Percentiles rank a stretch among this genome's conserved stretches.
Evolutionary conservation across 169 alveolate species (phyloP).

Genomic region (Plasmodium knowlesi): DNA sequence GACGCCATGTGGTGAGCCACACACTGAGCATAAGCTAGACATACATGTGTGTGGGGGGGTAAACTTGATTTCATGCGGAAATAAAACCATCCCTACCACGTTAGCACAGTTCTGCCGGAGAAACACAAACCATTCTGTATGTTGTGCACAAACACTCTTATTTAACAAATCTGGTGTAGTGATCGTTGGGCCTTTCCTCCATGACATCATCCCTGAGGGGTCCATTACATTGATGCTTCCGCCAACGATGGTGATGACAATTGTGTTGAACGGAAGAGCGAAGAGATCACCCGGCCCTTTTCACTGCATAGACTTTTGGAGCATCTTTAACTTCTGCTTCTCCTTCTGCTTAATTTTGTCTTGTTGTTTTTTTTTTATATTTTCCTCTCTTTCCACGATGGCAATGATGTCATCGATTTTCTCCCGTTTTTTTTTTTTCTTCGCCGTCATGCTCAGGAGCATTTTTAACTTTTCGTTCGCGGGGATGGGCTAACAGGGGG

Average conservation of each 20-base stretch:
- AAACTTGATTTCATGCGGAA: neutral
- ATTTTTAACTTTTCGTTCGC: constrained; percentile 49
- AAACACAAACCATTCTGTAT: neutral
- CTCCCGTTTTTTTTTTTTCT: constrained; percentile 37
- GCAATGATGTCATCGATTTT: constrained; percentile 57
- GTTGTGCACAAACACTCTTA: neutral
- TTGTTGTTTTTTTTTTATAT: constrained; percentile 27
- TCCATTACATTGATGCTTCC: neutral
- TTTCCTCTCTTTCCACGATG: constrained; percentile 55
- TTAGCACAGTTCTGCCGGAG: neutral
- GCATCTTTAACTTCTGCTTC: constrained; percentile 46
- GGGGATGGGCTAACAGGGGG: neutral
- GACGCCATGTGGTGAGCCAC: neutral
- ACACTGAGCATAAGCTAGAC: neutral
- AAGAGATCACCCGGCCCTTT: neutral
- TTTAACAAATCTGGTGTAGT: neutral
- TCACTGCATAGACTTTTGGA: constrained; percentile 8
- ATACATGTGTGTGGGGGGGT: too few species aligned
- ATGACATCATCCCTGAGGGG: neutral
- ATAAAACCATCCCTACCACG: neutral
- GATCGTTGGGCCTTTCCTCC: neutral
- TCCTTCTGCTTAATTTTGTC: constrained; percentile 33
- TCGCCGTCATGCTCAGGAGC: constrained; percentile 1
- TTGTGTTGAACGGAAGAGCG: neutral
- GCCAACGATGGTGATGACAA: neutral